phyloP scores from a whole-genome alignment of 1,284 basidiomycete genomes.

The Caloboletus firmus region DNA sequence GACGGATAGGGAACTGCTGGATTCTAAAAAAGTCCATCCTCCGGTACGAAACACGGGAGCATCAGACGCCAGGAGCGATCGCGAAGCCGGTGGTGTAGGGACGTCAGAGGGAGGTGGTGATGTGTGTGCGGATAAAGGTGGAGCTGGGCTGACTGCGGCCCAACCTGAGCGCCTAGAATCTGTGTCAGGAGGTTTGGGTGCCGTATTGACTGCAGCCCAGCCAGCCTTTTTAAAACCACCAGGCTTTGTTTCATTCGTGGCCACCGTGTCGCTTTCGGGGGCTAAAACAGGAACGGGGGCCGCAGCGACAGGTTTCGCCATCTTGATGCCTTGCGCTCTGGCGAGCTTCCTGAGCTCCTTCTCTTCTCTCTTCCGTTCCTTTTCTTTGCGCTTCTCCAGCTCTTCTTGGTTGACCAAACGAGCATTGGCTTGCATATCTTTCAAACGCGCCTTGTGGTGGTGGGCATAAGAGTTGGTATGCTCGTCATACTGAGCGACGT shows the following conservation, averaged over 20 bases:
- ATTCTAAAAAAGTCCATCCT: conserved; percentile 64
- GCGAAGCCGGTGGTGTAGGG: conserved; percentile 13
- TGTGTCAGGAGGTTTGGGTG: conserved; percentile 14
- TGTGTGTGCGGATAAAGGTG: conserved; percentile 22
- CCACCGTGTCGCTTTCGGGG: conserved; percentile 21
- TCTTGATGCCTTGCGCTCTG: conserved; percentile 72
- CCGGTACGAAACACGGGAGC: conserved; percentile 53
- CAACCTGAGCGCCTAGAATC: conserved; percentile 13
- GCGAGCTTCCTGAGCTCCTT: conserved; percentile 79
- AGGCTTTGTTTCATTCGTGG: conserved; percentile 34
- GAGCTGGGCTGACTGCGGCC: conserved; percentile 17
- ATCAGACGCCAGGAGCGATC: conserved; percentile 11
- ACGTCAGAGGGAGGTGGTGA: conserved; percentile 21
- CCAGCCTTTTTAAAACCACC: conserved; percentile 57
- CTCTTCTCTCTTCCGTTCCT: conserved; percentile 78
- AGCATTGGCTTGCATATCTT: conserved; percentile 70
- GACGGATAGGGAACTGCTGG: conserved; percentile 29
- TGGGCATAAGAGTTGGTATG: conserved; percentile 84
- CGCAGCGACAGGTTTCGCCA: conserved; percentile 47
- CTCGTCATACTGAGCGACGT: conserved; percentile 79
- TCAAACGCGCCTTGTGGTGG: conserved; percentile 75
- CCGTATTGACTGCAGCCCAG: conserved; percentile 52
- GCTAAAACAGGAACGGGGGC: conserved; percentile 26
- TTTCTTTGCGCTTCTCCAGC: conserved; percentile 72
- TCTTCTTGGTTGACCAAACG: conserved; percentile 62